Evolutionary conservation across 1,139 yeast species (phyloP).

Genomic region (Taphrina deformans): DNA sequence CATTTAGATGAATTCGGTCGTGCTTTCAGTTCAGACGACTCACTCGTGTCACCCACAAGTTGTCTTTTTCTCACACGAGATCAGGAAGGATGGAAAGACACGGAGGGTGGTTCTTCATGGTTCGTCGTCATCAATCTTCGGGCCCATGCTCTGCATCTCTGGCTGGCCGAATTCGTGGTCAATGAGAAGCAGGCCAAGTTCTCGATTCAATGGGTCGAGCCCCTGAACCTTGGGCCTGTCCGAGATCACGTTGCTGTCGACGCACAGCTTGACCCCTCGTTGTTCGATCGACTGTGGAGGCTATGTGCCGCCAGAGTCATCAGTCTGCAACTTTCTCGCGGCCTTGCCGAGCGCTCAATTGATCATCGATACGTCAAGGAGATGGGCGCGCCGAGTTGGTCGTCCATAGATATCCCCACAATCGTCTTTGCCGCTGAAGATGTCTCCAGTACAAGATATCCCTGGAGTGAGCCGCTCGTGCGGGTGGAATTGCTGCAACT

Average conservation of each 20-base stretch:
- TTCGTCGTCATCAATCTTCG: constrained; percentile 19
- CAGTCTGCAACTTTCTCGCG: constrained; percentile 31
- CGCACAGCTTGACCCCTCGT: not conserved
- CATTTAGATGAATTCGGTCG: constrained; percentile 28
- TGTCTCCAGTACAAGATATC: not conserved
- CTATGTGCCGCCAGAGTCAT: constrained; percentile 29
- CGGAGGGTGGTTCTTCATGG: constrained; percentile 19
- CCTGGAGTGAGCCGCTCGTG: constrained; percentile 18
- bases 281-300: constrained; percentile 27
- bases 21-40: constrained; percentile 16
- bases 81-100: constrained; percentile 32
- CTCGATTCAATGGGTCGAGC: constrained; percentile 11
- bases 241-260: not conserved
- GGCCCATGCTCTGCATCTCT: not conserved
- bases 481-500: not conserved
- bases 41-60: not conserved
- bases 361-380: constrained; percentile 15
- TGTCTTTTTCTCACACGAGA: constrained; percentile 29
- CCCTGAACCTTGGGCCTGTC: not conserved
- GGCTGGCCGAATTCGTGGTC: constrained; percentile 6
- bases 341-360: constrained; percentile 24
- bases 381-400: not conserved
- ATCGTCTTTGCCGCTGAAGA: constrained; percentile 23
- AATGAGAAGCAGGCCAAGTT: constrained; percentile 9
- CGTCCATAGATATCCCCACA: constrained; percentile 1